Conservation (phyloP, 768 basidiomycete species). For the Hericium erinaceus region DNA sequence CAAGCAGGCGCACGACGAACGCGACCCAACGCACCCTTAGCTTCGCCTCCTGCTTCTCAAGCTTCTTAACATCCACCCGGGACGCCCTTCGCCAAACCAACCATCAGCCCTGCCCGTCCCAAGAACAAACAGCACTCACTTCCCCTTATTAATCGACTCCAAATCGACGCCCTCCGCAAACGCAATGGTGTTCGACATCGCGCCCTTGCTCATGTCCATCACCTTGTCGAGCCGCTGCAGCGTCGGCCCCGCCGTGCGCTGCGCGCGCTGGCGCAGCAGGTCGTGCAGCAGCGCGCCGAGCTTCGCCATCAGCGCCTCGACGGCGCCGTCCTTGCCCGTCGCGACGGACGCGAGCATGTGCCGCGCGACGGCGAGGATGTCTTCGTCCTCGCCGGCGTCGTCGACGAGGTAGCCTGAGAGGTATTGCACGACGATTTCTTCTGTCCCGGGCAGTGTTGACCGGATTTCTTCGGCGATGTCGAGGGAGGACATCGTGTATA, state of each 20-base stretch:
- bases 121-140: conserved; percentile 35
- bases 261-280: conserved; percentile 48
- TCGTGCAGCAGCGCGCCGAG: conserved; percentile 58
- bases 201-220: conserved; percentile 78
- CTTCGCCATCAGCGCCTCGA: conserved; percentile 58
- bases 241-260: conserved; percentile 47
- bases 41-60: conserved; percentile 96
- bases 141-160: conserved; percentile 90
- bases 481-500: conserved; percentile 46
- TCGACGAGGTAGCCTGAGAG: conserved; percentile 83
- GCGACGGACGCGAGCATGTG: conserved; percentile 72
- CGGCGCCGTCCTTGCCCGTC: conserved; percentile 43
- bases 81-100: conserved; percentile 48
- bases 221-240: conserved; percentile 75
- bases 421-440: conserved; percentile 81
- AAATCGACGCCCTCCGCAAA: conserved; percentile 79
- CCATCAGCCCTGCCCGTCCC: no score
- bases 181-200: conserved; percentile 73
- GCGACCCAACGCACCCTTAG: conserved; percentile 25
- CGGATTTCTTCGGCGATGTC: conserved; percentile 79
- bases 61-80: conserved; percentile 88
- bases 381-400: conserved; percentile 83
- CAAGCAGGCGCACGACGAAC: background rate
- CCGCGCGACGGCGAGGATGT: conserved; percentile 68
- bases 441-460: conserved; percentile 58